Evolutionary conservation across 805 yeast genomes (phyloP).

Genomic region (Babjeviella inositovora): DNA sequence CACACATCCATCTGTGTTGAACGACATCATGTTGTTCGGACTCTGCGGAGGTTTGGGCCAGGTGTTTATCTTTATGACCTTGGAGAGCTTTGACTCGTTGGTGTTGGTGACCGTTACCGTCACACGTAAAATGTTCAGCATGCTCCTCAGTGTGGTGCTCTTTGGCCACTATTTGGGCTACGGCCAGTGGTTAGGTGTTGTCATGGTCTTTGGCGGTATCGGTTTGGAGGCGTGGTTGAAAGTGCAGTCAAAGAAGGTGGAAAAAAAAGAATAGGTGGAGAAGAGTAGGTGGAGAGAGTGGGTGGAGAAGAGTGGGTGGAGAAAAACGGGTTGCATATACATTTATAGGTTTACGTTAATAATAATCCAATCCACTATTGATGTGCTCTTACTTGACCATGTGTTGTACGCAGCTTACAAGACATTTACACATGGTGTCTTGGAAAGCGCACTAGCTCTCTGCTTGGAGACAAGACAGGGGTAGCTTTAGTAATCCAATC

Average conservation of each 20-base stretch:
- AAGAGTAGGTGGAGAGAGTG: background rate
- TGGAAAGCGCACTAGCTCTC: too few relatives aligned
- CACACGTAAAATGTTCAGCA: constrained; percentile 90
- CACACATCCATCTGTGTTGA: constrained; percentile 33
- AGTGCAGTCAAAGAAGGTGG: constrained; percentile 4
- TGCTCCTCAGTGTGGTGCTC: constrained; percentile 75
- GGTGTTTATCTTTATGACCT: constrained; percentile 75
- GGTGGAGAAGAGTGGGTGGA: background rate
- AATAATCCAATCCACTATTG: too few relatives aligned
- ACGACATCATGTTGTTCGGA: constrained; percentile 52
- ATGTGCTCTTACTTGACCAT: too few relatives aligned
- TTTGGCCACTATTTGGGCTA: constrained; percentile 61
- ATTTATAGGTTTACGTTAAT: too few relatives aligned
- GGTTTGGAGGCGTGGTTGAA: constrained; percentile 59
- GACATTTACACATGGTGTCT: too few relatives aligned
- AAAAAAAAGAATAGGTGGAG: constrained; percentile 1
- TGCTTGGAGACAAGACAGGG: too few relatives aligned
- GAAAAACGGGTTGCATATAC: too few relatives aligned
- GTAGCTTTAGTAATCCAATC: too few relatives aligned
- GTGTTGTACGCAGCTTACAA: too few relatives aligned
- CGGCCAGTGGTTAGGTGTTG: constrained; percentile 69
- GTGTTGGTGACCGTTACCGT: constrained; percentile 86
- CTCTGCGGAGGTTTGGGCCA: constrained; percentile 85
- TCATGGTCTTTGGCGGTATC: constrained; percentile 73
- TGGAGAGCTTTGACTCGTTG: constrained; percentile 75